Evolutionary conservation across 2,329 filamentous ascomycete genomes (phyloP).

Genomic region (Cercospora sp.): DNA sequence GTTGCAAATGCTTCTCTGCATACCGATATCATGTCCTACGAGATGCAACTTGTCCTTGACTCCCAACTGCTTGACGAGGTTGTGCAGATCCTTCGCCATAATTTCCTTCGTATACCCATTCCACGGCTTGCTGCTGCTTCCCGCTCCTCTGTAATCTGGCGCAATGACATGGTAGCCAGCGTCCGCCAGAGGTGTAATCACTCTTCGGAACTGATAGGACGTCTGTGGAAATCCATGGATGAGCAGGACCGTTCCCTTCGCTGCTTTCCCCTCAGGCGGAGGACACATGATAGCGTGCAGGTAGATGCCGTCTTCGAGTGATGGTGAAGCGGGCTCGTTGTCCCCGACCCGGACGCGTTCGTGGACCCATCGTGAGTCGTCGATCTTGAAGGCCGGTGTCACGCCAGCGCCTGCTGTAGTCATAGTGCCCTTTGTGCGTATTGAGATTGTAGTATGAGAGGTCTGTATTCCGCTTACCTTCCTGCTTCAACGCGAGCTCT

Average conservation of each 20-base stretch:
- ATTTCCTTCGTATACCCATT: slow-evolving; percentile 45
- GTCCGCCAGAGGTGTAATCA: slow-evolving; percentile 41
- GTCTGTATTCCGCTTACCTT: not conserved
- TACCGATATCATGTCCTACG: slow-evolving; percentile 50
- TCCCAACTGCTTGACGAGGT: slow-evolving; percentile 38
- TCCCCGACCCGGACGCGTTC: slow-evolving; percentile 19
- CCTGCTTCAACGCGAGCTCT: not conserved
- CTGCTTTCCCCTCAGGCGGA: slow-evolving; percentile 14
- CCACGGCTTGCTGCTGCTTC: slow-evolving; percentile 15
- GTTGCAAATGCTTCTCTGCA: not conserved
- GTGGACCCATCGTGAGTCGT: slow-evolving; percentile 19
- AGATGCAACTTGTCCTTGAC: slow-evolving; percentile 40
- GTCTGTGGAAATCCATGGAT: slow-evolving; percentile 53
- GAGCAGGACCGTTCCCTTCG: slow-evolving; percentile 45
- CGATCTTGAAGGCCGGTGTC: slow-evolving; percentile 17
- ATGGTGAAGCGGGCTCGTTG: slow-evolving; percentile 14
- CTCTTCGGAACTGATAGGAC: slow-evolving; percentile 48
- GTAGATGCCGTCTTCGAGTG: slow-evolving; percentile 25
- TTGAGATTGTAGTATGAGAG: not conserved
- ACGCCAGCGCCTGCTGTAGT: slow-evolving; percentile 17
- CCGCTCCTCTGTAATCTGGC: slow-evolving; percentile 25
- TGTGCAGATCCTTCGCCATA: slow-evolving; percentile 45
- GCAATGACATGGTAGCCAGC: slow-evolving; percentile 30
- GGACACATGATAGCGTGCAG: slow-evolving; percentile 34
- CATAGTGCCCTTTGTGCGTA: slow-evolving; percentile 5